phyloP scores from a whole-genome alignment of 148 eudicot genomes.

The Nyssa sinensis region DNA sequence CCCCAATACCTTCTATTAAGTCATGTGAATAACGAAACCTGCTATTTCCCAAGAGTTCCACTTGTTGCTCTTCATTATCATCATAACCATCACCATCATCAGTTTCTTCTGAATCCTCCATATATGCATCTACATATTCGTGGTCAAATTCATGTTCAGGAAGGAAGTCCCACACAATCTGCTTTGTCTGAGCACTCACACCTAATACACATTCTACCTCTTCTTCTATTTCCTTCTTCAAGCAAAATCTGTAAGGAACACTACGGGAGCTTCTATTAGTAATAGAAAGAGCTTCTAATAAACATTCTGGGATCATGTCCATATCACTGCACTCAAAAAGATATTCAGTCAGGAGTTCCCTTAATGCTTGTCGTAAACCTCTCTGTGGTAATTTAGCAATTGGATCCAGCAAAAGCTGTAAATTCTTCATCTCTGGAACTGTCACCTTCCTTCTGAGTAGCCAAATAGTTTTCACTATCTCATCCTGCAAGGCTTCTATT shows the following conservation, averaged over 20 bases:
- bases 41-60: constrained; percentile 7
- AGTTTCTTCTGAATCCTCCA: constrained; percentile 62
- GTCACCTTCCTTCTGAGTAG: constrained; percentile 36
- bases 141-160: constrained; percentile 47
- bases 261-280: constrained; percentile 36
- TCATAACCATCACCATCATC: constrained; percentile 35
- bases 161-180: constrained; percentile 53
- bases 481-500: constrained; percentile 46
- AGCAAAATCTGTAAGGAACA: constrained; percentile 20
- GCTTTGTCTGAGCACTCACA: constrained; percentile 63
- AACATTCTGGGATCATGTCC: constrained; percentile 52
- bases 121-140: constrained; percentile 67
- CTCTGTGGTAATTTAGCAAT: constrained; percentile 24
- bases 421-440: constrained; percentile 33
- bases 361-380: constrained; percentile 33
- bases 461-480: constrained; percentile 60
- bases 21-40: constrained; percentile 24
- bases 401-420: constrained; percentile 53
- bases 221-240: constrained; percentile 42
- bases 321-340: constrained; percentile 80
- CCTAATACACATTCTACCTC: constrained; percentile 64
- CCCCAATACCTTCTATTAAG: constrained; percentile 47
- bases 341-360: constrained; percentile 57
- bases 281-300: constrained; percentile 43
- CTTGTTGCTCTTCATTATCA: constrained; percentile 25